These are phyloP conservation scores for Cutaneotrichosporon cutaneum DNA, from an alignment of 1,284 basidiomycete genomes.

Conservation along the genomic window DNA sequence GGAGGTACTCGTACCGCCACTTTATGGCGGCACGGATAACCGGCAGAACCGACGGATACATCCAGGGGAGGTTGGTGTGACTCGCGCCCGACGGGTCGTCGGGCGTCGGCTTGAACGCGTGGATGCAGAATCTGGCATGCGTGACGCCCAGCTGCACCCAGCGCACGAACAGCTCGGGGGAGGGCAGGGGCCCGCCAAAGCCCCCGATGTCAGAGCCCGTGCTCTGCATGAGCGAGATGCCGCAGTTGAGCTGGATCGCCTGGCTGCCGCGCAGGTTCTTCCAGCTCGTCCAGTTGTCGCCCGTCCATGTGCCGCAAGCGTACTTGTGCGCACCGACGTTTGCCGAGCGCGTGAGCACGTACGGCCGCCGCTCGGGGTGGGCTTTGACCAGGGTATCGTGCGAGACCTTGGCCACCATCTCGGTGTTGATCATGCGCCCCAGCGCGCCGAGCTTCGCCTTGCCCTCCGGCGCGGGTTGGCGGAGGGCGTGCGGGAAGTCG, in stretches of 20 bases:
- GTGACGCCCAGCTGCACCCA: conserved; percentile 55
- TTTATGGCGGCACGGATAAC: conserved; percentile 51
- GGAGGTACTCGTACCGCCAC: conserved; percentile 53
- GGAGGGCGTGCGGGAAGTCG: conserved; percentile 30
- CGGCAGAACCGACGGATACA: conserved; percentile 54
- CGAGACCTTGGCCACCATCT: conserved; percentile 51
- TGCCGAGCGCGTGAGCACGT: conserved; percentile 53
- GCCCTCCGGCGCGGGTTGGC: conserved; percentile 26
- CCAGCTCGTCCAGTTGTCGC: conserved; percentile 54
- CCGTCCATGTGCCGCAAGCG: conserved; percentile 53
- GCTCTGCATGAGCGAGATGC: conserved; percentile 51
- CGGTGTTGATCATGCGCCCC: conserved; percentile 53
- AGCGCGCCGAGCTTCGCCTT: conserved; percentile 45
- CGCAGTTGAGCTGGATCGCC: conserved; percentile 46
- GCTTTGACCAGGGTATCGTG: conserved; percentile 44
- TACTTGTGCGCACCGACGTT: conserved; percentile 55
- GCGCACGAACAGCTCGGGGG: conserved; percentile 52
- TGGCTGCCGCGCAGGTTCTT: conserved; percentile 53
- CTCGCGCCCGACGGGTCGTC: conserved; percentile 48
- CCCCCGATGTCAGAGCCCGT: conserved; percentile 53
- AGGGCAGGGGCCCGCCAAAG: conserved; percentile 53
- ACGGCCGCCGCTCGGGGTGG: conserved; percentile 46
- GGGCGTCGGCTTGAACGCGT: conserved; percentile 54
- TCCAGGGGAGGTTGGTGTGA: conserved; percentile 54
- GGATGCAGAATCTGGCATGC: conserved; percentile 52